Base-by-base conservation (phyloP, 148 eudicot genomes). In the Polygonum aviculare region DNA sequence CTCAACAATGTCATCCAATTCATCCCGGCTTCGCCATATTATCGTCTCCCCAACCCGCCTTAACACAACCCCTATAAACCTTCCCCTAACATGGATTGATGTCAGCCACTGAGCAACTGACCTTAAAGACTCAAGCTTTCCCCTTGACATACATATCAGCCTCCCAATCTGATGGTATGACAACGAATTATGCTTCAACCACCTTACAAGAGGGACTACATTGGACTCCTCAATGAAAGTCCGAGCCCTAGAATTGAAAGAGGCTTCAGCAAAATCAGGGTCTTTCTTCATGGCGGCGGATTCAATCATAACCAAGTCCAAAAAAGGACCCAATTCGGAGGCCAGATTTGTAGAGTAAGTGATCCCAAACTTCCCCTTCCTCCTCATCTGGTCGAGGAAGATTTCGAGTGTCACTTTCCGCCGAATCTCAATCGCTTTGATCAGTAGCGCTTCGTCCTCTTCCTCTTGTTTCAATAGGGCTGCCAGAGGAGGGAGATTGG, bases 101-200 rank as follows among this genome's bases (percentile, higher is more conserved):
- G 85, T 94, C 75, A 94, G 65, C 97, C 98, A 94, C 60, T 89
- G 87, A 18, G 88, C 90, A 47, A 77, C 74, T 40, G 12, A 45
- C 81, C 85, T 85, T 72, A 94, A 79, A 33, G 80, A 79, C 73
- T 85, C 80, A 75, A 89, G 79, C 80, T 92, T 83, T 57, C 93
- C 94, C 79, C 78, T 94, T 48, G 98, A 80, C 81, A 86, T 80
- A 84, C 92, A 87, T 81, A 94, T 88, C 67, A 92, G 77, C 85
- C 82, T 88, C 78, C 81, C 98, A 70, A 94, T 92, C 86, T 92
- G 97, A 54, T 92, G 92, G 84, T 90, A 89, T 65, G 98, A 90
- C 74, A 94, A 79, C 39, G 84, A 78, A 78, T 94, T 89, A 83
- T 94, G 97, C 78, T 94, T 94, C 81, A 94, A 80, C 97, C 97